Conservation (phyloP, 495 filamentous ascomycete species). For the Aspergillus olivimuriae region DNA sequence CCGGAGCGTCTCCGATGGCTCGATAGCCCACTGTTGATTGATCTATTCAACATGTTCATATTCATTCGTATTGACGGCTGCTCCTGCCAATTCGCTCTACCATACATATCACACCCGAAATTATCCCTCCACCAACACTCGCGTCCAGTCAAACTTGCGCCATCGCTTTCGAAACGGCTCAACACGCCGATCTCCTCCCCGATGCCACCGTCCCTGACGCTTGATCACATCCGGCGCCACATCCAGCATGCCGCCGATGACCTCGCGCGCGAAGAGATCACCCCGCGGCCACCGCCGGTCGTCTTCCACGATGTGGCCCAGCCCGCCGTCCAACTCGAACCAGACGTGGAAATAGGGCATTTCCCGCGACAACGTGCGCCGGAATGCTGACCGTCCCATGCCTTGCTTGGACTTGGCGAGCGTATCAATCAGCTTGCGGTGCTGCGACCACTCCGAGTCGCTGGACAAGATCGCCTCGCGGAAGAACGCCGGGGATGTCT, state of each 20-base stretch:
- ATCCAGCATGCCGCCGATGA: slow-evolving; percentile 92
- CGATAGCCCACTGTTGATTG: no score
- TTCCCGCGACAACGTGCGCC: slow-evolving; percentile 79
- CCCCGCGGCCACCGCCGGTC: slow-evolving; percentile 80
- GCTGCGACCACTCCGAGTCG: slow-evolving; percentile 92
- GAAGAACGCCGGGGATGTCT: slow-evolving; percentile 91
- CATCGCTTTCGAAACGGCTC: slow-evolving; percentile 79
- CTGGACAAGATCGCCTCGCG: slow-evolving; percentile 82
- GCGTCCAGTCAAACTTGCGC: slow-evolving; percentile 96
- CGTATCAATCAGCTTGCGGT: slow-evolving; percentile 90
- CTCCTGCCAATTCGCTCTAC: no score
- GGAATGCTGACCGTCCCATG: slow-evolving; percentile 75
- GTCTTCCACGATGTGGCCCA: slow-evolving; percentile 93
- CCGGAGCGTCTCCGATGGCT: no score
- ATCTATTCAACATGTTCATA: no score
- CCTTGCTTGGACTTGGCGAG: slow-evolving; percentile 61
- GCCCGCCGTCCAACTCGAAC: slow-evolving; percentile 86
- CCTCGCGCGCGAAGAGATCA: slow-evolving; percentile 88
- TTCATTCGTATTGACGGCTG: no score
- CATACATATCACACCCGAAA: no score
- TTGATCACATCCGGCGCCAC: slow-evolving; percentile 76
- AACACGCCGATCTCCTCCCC: slow-evolving; percentile 60
- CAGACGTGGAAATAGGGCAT: slow-evolving; percentile 99
- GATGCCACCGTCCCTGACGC: slow-evolving; percentile 85
- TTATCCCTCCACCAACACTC: slow-evolving; percentile 57